Conservation (phyloP, 2,329 filamentous ascomycete genomes). For the Harringtonia lauricola region DNA sequence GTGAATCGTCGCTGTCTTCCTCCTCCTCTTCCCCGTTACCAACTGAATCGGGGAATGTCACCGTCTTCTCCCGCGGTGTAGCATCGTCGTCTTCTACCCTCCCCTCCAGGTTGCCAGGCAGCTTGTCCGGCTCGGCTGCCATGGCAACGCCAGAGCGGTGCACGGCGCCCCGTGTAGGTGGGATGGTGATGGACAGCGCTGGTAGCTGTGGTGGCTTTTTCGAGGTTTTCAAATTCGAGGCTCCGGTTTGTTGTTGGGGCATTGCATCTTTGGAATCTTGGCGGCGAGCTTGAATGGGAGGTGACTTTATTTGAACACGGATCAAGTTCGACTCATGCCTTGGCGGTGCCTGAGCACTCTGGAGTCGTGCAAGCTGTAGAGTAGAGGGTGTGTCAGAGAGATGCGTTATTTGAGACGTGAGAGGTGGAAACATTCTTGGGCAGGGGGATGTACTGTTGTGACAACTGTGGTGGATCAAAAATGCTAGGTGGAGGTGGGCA, state of each 20-base stretch:
- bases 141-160: constrained; percentile 1
- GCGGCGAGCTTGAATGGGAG: constrained; percentile 15
- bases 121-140: background rate
- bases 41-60: constrained; percentile 7
- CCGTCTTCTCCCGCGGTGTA: constrained; percentile 25
- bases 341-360: constrained; percentile 5
- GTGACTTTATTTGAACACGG: constrained; percentile 5
- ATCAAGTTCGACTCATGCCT: constrained; percentile 3
- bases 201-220: constrained; percentile 6
- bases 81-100: constrained; percentile 13
- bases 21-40: constrained; percentile 13
- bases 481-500: too few relatives aligned
- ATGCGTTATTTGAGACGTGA: constrained; percentile 4
- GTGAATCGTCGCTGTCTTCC: constrained; percentile 17
- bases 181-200: constrained; percentile 21
- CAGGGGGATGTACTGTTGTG: too few relatives aligned
- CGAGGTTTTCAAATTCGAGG: background rate
- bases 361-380: constrained; percentile 18
- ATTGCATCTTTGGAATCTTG: too few relatives aligned
- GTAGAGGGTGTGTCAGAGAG: constrained; percentile 7
- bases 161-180: constrained; percentile 10
- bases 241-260: too few relatives aligned
- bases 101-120: constrained; percentile 11
- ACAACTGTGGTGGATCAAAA: too few relatives aligned
- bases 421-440: too few relatives aligned